These are phyloP conservation scores for Cadophora malorum DNA, from an alignment of 2,329 filamentous ascomycete species.

Conservation along the genomic window DNA sequence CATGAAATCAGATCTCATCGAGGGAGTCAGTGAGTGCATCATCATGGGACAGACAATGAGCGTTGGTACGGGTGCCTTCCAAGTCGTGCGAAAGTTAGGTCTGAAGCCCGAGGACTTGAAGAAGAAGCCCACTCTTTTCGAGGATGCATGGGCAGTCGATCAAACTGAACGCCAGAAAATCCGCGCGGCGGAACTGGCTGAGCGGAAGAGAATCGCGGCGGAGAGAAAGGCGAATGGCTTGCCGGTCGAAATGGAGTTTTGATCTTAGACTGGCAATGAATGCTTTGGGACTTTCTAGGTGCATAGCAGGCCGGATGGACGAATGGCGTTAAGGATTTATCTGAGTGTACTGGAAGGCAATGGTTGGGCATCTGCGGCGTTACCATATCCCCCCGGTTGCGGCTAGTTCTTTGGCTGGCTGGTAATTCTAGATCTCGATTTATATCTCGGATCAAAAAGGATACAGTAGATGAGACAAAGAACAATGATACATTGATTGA, in stretches of 20 bases:
- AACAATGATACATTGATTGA: conserved; percentile 10
- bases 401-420: background rate
- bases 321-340: background rate
- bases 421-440: background rate
- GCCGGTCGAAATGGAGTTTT: conserved; percentile 17
- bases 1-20: conserved; percentile 90
- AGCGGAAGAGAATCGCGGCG: conserved; percentile 16
- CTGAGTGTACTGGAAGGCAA: background rate
- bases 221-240: conserved; percentile 13
- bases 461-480: conserved; percentile 13
- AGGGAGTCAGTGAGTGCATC: conserved; percentile 95
- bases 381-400: conserved; percentile 16
- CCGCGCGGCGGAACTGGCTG: conserved; percentile 6
- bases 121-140: conserved; percentile 67
- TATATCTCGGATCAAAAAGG: background rate
- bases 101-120: conserved; percentile 62
- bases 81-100: conserved; percentile 80
- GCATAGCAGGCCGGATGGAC: conserved; percentile 28
- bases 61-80: conserved; percentile 90
- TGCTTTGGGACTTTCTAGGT: conserved; percentile 12
- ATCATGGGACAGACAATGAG: conserved; percentile 97
- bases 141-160: conserved; percentile 65
- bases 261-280: conserved; percentile 6
- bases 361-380: background rate
- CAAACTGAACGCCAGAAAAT: conserved; percentile 40